Conservation (phyloP, 1,139 yeast species). For the Yamadazyma jaroonii region DNA sequence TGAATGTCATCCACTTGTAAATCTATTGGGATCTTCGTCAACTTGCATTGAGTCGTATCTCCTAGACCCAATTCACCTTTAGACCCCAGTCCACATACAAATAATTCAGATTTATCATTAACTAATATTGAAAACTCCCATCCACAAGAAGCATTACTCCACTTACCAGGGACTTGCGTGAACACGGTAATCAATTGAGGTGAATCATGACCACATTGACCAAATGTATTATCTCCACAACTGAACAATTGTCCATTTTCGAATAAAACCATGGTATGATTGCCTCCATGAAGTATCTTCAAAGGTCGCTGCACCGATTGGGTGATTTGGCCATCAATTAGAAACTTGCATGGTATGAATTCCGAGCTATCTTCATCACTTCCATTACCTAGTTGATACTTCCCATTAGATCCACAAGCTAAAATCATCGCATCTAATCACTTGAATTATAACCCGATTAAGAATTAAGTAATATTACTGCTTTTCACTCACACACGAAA, state of each 20-base stretch:
- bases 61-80: slow-evolving; percentile 80
- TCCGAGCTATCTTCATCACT: slow-evolving; percentile 50
- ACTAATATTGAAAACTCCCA: slow-evolving; percentile 74
- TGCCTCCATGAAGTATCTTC: slow-evolving; percentile 75
- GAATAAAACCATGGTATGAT: slow-evolving; percentile 68
- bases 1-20: slow-evolving; percentile 25
- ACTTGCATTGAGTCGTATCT: slow-evolving; percentile 8
- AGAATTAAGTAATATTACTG: not conserved
- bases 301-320: slow-evolving; percentile 1
- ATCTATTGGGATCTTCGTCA: slow-evolving; percentile 16
- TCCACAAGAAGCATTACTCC: slow-evolving; percentile 59
- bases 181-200: slow-evolving; percentile 14
- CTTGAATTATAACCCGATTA: not conserved
- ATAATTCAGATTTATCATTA: slow-evolving; percentile 38
- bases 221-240: slow-evolving; percentile 56
- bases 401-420: slow-evolving; percentile 81
- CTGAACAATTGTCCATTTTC: slow-evolving; percentile 52
- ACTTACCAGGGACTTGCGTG: slow-evolving; percentile 26
- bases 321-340: slow-evolving; percentile 11
- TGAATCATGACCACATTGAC: slow-evolving; percentile 48
- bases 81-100: slow-evolving; percentile 57
- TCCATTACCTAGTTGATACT: slow-evolving; percentile 67
- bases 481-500: not conserved
- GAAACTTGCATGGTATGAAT: slow-evolving; percentile 26
- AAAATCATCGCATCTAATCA: slow-evolving; percentile 9